Conservation (phyloP, 768 basidiomycete genomes). For the Leccinum arenicola region DNA sequence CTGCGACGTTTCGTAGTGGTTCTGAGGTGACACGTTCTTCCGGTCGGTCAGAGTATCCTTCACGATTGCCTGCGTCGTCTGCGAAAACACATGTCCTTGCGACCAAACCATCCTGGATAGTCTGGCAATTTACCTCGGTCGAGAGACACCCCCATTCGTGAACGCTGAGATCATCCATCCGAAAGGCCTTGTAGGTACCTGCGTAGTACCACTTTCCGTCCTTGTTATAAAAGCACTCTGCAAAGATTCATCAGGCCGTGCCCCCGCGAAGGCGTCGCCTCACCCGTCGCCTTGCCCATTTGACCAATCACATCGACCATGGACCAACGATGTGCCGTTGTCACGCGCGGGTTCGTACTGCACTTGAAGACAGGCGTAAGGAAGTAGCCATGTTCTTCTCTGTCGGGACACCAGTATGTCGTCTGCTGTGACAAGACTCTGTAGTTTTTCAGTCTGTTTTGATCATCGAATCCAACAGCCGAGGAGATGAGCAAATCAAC, state of each 20-base stretch:
- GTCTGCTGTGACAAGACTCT: conserved; percentile 64
- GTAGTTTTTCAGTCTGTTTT: conserved; percentile 60
- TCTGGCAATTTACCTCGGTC: conserved; percentile 45
- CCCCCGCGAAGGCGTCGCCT: background rate
- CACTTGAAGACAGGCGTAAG: conserved; percentile 75
- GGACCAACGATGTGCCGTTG: conserved; percentile 74
- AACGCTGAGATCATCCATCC: conserved; percentile 58
- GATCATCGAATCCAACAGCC: background rate
- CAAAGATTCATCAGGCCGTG: background rate
- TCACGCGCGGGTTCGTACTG: conserved; percentile 72
- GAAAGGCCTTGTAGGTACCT: conserved; percentile 68
- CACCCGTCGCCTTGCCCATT: conserved; percentile 64
- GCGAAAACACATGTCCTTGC: conserved; percentile 13
- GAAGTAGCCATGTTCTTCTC: conserved; percentile 80
- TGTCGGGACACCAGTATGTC: conserved; percentile 77
- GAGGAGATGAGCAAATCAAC: background rate
- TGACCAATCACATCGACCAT: conserved; percentile 58
- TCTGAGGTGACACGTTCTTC: conserved; percentile 77
- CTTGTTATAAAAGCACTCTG: conserved; percentile 81
- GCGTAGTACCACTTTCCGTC: conserved; percentile 84
- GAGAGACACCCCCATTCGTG: conserved; percentile 71
- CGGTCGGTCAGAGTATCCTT: conserved; percentile 70
- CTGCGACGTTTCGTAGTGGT: conserved; percentile 70
- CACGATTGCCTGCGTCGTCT: conserved; percentile 66
- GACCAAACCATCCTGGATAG: background rate